Evolutionary conservation across 129 eudicot species (phyloP).

Genomic region (Dittrichia graveolens): DNA sequence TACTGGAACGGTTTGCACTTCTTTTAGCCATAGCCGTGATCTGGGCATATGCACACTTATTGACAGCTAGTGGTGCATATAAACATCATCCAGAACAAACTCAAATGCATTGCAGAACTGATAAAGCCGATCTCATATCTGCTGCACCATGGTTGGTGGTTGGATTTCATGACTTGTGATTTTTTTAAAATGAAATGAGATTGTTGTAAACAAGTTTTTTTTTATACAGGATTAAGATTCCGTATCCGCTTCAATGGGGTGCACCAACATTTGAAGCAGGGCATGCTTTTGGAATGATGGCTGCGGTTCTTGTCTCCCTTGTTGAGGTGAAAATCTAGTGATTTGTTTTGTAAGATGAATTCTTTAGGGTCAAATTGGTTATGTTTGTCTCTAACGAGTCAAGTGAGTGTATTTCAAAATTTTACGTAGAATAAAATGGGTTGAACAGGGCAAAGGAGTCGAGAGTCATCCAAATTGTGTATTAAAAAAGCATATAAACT

Average conservation of each 20-base stretch:
- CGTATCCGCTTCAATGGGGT: conserved; percentile 99
- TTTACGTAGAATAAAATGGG: too few relatives aligned
- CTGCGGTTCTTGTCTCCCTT: conserved; percentile 89
- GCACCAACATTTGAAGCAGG: conserved; percentile 96
- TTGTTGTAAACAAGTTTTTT: neutral
- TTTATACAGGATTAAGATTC: conserved; percentile 80
- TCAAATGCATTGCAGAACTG: conserved; percentile 84
- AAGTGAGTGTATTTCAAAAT: too few relatives aligned
- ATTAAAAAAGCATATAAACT: too few relatives aligned
- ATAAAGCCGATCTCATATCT: conserved; percentile 83
- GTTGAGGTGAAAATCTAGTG: conserved; percentile 61
- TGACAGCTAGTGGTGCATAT: conserved; percentile 97
- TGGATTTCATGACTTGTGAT: neutral
- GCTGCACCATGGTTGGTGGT: conserved; percentile 90
- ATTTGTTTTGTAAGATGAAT: neutral
- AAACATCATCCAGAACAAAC: conserved; percentile 87
- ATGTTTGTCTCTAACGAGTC: too few relatives aligned
- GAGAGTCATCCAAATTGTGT: too few relatives aligned
- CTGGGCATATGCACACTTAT: conserved; percentile 96
- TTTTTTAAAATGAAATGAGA: neutral
- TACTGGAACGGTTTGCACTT: conserved; percentile 92
- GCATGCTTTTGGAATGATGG: conserved; percentile 99
- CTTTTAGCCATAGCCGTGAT: conserved; percentile 69
- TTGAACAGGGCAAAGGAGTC: too few relatives aligned
- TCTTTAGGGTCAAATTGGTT: neutral